Evolutionary conservation across 345 rosid species (phyloP).

Genomic region (Hevea brasiliensis): DNA sequence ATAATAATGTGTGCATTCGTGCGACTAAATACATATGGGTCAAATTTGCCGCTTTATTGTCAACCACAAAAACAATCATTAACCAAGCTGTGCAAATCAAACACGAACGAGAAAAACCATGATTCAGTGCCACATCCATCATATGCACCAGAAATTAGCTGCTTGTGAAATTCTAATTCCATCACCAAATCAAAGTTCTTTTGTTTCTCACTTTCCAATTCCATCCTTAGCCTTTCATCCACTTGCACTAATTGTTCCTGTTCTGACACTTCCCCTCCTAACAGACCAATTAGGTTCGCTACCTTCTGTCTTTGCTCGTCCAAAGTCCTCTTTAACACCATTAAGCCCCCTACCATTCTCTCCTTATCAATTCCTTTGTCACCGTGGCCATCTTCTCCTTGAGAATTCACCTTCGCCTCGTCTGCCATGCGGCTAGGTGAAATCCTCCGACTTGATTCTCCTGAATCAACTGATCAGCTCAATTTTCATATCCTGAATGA

Average conservation of each 20-base stretch:
- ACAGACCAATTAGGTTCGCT: conserved; percentile 41
- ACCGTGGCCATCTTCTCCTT: neutral
- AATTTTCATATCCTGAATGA: conserved; percentile 13
- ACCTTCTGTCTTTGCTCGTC: conserved; percentile 65
- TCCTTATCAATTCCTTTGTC: conserved; percentile 25
- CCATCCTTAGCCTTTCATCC: conserved; percentile 50
- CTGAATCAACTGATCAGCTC: conserved; percentile 8
- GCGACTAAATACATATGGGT: no score
- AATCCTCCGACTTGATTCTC: conserved; percentile 17
- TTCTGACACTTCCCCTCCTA: conserved; percentile 52
- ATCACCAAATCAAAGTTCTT: conserved; percentile 46
- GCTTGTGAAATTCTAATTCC: conserved; percentile 44
- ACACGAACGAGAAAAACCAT: neutral
- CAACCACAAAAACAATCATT: no score
- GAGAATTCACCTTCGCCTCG: neutral
- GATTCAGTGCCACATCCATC: neutral
- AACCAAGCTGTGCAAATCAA: no score
- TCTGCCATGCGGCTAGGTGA: no score
- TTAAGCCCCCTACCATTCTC: conserved; percentile 45
- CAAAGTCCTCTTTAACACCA: conserved; percentile 54
- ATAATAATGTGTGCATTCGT: no score
- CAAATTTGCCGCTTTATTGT: no score
- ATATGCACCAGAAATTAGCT: conserved; percentile 29
- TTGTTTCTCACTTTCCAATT: conserved; percentile 50
- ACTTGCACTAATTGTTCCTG: conserved; percentile 50